Base-by-base conservation (phyloP, 306 rosid genomes). In the Trifolium repens region DNA sequence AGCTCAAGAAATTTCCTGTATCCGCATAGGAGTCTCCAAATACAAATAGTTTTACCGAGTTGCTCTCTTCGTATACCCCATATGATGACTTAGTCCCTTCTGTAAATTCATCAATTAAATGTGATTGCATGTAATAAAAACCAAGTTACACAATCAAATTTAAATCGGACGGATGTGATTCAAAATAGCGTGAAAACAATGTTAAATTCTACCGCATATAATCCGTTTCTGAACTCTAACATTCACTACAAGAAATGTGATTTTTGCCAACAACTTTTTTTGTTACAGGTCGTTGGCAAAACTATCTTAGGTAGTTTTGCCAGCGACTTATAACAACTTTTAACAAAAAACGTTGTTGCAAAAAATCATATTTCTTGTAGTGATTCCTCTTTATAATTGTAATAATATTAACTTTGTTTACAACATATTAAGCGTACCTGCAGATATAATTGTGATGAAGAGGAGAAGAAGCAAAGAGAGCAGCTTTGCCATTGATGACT, bases 21-120 rank as follows among this genome's bases (percentile, higher is more conserved):
- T 89, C 93, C 5, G 50, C 91, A 4, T 89, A 89, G 0, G 91
- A 89, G 39, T 87, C 91, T 27, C 93, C 89, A 26, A 89, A 87
- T 9, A 87, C 89, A 43, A 89, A 89, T 35, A 87, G 73, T 42
- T 75, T 88, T 3, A 7, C 6, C 3, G 47, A 5, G 16, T 5
- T 16, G 66, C 42, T 39, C 42, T 39, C 42, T 39, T 53, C 4
- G 17, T 30, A 50, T 10, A 40, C 14, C 5, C 43, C 69, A 32
- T 42, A 27, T 16, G 78, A 26, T 0, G 61, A 3, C 43, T 61
- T 69, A 8, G 73, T 72, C 54, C 84, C 80, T 69, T 81, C 54
- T 69, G 12, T 62, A 68, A 46, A n/a, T 9, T 19, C 34, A 4
- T 55, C 7, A 9, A 19, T 19, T 9, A 22, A 46, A 55, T 55